Conservation (phyloP, 306 rosid genomes). For the Parietaria judaica region DNA sequence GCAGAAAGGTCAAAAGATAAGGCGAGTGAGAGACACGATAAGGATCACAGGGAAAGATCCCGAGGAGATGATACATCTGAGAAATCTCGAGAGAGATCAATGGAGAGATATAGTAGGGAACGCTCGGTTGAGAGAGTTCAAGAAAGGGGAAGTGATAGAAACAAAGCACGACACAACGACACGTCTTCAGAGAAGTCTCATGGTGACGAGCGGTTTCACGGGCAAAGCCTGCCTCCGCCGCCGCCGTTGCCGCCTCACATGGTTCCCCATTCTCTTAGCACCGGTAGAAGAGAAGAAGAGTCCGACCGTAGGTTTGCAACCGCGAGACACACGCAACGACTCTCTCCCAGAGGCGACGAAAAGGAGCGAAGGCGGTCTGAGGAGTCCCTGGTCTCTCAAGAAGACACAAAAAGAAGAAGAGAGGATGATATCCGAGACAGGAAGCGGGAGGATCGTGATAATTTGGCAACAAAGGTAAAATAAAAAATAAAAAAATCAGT, state of each 20-base stretch:
- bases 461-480: constrained; percentile 64
- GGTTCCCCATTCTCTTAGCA: constrained; percentile 83
- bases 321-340: constrained; percentile 76
- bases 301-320: constrained; percentile 82
- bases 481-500: no score
- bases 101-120: constrained; percentile 89
- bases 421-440: constrained; percentile 95
- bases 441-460: constrained; percentile 81
- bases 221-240: constrained; percentile 95
- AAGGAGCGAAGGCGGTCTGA: constrained; percentile 90
- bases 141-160: constrained; percentile 69
- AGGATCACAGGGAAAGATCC: constrained; percentile 77
- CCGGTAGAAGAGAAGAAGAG: constrained; percentile 93
- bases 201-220: constrained; percentile 77
- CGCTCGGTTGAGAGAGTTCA: constrained; percentile 78
- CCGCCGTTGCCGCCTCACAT: constrained; percentile 94
- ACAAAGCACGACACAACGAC: constrained; percentile 68
- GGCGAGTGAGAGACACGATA: constrained; percentile 76
- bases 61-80: constrained; percentile 77
- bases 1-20: constrained; percentile 81
- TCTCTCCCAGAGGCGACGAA: constrained; percentile 96
- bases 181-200: constrained; percentile 60
- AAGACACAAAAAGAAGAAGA: constrained; percentile 81
- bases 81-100: constrained; percentile 74
- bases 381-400: constrained; percentile 72